Evolutionary conservation across 352 stramenopile species (phyloP).

Genomic region (Pythium diclinum): DNA sequence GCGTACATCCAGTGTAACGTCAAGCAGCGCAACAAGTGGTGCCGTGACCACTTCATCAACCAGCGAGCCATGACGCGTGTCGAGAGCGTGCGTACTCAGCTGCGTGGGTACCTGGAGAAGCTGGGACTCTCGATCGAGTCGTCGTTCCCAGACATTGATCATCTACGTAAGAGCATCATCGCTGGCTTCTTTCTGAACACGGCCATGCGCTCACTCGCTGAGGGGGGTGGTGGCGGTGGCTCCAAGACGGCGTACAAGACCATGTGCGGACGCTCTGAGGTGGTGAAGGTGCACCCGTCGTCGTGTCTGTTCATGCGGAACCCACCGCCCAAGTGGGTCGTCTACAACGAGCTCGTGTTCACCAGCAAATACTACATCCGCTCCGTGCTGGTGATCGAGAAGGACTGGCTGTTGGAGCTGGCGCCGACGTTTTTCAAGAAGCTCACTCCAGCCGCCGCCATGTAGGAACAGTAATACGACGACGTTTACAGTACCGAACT

Average conservation of each 20-base stretch:
- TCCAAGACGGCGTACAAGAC: slow-evolving; percentile 87
- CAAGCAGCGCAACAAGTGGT: slow-evolving; percentile 87
- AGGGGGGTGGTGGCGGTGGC: slow-evolving; percentile 47
- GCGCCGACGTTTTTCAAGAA: slow-evolving; percentile 83
- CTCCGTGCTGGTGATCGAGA: slow-evolving; percentile 84
- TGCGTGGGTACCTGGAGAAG: slow-evolving; percentile 71
- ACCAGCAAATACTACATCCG: slow-evolving; percentile 91
- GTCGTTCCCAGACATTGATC: slow-evolving; percentile 72
- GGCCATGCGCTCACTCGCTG: slow-evolving; percentile 77
- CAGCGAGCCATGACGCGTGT: slow-evolving; percentile 78
- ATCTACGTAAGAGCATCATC: slow-evolving; percentile 85
- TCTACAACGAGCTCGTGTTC: slow-evolving; percentile 90
- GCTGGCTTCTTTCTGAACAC: slow-evolving; percentile 88
- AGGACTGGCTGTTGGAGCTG: slow-evolving; percentile 85
- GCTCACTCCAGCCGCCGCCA: slow-evolving; percentile 28
- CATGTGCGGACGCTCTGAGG: slow-evolving; percentile 76
- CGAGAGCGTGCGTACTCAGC: slow-evolving; percentile 75
- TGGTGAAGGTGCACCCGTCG: slow-evolving; percentile 88
- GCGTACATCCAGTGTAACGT: slow-evolving; percentile 61
- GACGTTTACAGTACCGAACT: neutral
- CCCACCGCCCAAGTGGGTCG: slow-evolving; percentile 77
- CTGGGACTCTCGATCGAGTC: slow-evolving; percentile 65
- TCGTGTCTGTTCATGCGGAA: slow-evolving; percentile 89
- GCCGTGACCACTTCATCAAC: slow-evolving; percentile 86
- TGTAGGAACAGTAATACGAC: slow-evolving; percentile 1